Percentiles rank a stretch among this genome's conserved stretches.
Evolutionary conservation across 1,284 basidiomycete genomes (phyloP).

Genomic region (Heimioporus retisporus): DNA sequence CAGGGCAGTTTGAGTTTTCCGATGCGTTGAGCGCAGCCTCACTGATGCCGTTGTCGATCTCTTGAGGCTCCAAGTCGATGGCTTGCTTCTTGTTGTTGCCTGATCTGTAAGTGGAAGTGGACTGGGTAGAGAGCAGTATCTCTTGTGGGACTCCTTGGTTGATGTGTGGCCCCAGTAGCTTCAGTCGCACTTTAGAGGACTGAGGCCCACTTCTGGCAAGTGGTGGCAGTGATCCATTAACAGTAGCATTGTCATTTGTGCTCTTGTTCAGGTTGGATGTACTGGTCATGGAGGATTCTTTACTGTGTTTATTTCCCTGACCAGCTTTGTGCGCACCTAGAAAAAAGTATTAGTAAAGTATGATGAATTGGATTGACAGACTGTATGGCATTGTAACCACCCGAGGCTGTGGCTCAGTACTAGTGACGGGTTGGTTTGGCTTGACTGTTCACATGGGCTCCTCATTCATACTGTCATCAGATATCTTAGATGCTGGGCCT

Average conservation of each 20-base stretch:
- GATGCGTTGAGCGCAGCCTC: neutral
- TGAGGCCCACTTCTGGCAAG: neutral
- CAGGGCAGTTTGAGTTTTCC: neutral
- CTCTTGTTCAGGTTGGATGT: too few species aligned
- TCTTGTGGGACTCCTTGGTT: too few species aligned
- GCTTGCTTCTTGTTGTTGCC: neutral
- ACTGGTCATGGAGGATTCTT: too few species aligned
- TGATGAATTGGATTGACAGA: neutral
- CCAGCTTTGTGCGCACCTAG: neutral
- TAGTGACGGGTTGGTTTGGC: too few species aligned
- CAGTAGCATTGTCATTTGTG: too few species aligned
- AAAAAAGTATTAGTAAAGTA: neutral
- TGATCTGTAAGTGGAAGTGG: neutral
- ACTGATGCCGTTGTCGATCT: neutral
- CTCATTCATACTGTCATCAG: too few species aligned
- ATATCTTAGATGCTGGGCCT: too few species aligned
- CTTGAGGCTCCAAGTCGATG: neutral
- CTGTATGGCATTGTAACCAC: neutral
- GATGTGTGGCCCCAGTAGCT: neutral
- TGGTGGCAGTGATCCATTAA: too few species aligned
- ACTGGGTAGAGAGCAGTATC: too few species aligned
- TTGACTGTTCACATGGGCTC: too few species aligned
- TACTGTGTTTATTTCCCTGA: neutral
- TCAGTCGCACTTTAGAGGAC: neutral
- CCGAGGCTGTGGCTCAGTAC: neutral